Conservation (phyloP, 2,329 filamentous ascomycete species). For the Achaetomium macrosporum region DNA sequence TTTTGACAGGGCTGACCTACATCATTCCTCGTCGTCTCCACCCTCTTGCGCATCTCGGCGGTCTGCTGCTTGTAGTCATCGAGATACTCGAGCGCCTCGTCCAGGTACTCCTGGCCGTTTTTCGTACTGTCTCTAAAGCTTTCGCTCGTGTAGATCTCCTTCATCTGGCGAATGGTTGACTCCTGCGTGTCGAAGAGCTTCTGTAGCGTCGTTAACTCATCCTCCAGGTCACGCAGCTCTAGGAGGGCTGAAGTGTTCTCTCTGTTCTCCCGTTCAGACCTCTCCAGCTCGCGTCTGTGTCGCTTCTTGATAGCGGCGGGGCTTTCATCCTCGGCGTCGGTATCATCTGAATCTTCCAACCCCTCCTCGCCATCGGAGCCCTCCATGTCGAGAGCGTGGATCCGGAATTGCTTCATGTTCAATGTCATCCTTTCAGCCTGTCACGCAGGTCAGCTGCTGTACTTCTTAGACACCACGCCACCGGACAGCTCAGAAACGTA, state of each 20-base stretch:
- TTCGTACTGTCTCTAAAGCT: conserved; percentile 37
- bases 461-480: neutral
- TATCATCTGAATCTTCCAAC: conserved; percentile 29
- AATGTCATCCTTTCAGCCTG: conserved; percentile 58
- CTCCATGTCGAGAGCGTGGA: conserved; percentile 46
- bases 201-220: conserved; percentile 53
- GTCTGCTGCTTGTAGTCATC: conserved; percentile 50
- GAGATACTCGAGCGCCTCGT: conserved; percentile 46
- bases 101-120: conserved; percentile 46
- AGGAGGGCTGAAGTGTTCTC: conserved; percentile 58
- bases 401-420: conserved; percentile 57
- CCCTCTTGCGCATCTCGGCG: conserved; percentile 53
- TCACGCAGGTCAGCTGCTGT: conserved; percentile 4
- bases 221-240: conserved; percentile 58
- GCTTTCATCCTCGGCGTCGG: conserved; percentile 31
- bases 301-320: conserved; percentile 39
- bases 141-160: conserved; percentile 36
- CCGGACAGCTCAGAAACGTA: conserved; percentile 27
- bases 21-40: conserved; percentile 52
- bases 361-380: conserved; percentile 31
- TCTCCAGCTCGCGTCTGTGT: conserved; percentile 36
- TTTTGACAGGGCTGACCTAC: conserved; percentile 28
- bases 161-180: conserved; percentile 44
- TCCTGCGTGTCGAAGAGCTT: conserved; percentile 55
- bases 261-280: conserved; percentile 51